Base-by-base conservation (phyloP, 495 filamentous ascomycete genomes). In the Aspergillus conjunctus region DNA sequence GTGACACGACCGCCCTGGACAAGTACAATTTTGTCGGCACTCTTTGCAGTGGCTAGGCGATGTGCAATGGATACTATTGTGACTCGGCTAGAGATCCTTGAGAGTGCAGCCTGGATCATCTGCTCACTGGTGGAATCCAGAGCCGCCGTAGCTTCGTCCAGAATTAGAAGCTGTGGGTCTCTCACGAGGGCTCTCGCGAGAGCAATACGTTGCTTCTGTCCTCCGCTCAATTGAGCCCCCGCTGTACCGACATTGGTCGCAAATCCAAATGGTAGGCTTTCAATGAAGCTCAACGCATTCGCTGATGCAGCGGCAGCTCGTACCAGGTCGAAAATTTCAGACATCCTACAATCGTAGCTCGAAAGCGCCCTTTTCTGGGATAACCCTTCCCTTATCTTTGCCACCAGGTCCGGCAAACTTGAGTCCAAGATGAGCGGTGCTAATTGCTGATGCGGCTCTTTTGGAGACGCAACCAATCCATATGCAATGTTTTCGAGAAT, bases 401-500 rank as follows among this genome's bases (percentile, higher is more conserved):
- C 59, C 1, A 68, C 67, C 1, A 79, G n/a, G 0, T 71, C 58
- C 4, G 71, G 31, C 14, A 78, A 63, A 4, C 58, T 60, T 4
- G 67, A 49, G 18, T n/a, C n/a, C n/a, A 78, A 68, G 15, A 66
- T 65, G 0, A 65, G 65, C 4, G 68, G 58, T 4, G n/a, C n/a
- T n/a, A 81, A 57, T 54, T 83, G 79, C 11, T 45, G 11, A 18
- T 68, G 62, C 5, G n/a, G n/a, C n/a, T n/a, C n/a, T n/a, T n/a
- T 41, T 43, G 0, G 77, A 64, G 0, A 83, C 83, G 59, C 80
- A 18, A 87, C 71, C 9, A 90, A 71, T 2, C 86, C 88, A 33
- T 84, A 79, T 17, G 80, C 81, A 52, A 91, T 85, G 57, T 90
- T 90, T 57, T 88, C 84, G 51, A 88, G 68, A n/a, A 91, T 81